A percentile compares a stretch with the other conserved stretches of the same genome.
phyloP scores from a whole-genome alignment of 352 stramenopile genomes.

The Globisporangium nodosum region DNA sequence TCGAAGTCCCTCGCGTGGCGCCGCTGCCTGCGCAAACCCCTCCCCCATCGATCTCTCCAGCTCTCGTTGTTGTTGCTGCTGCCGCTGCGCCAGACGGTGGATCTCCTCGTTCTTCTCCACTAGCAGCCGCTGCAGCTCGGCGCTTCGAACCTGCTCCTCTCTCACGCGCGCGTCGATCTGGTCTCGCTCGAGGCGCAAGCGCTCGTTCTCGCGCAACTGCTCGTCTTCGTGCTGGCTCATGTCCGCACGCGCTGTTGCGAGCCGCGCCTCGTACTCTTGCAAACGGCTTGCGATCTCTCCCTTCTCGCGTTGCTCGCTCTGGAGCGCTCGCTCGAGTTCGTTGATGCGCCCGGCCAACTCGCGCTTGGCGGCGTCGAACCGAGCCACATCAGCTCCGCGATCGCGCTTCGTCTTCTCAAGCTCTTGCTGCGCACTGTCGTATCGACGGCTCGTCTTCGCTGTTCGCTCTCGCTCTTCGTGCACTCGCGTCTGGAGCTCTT shows the following conservation, averaged over 20 bases:
- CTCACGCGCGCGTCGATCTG: conserved; percentile 32
- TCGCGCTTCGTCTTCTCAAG: conserved; percentile 5
- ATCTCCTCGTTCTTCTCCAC: conserved; percentile 74
- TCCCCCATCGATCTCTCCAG: background rate
- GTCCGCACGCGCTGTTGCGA: conserved; percentile 60
- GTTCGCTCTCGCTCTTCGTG: conserved; percentile 14
- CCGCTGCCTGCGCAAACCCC: background rate
- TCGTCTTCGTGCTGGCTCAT: conserved; percentile 69
- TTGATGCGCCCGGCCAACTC: conserved; percentile 26
- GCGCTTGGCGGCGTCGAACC: conserved; percentile 11
- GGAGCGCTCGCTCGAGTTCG: conserved; percentile 26
- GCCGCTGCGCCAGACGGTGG: conserved; percentile 27
- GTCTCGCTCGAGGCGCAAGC: conserved; percentile 28
- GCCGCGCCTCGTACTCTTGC: conserved; percentile 66
- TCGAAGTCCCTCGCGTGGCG: background rate
- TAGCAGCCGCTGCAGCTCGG: conserved; percentile 46
- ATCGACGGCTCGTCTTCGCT: conserved; percentile 9
- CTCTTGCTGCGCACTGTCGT: conserved; percentile 14
- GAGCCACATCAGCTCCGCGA: conserved; percentile 18
- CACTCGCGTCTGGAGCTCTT: conserved; percentile 27
- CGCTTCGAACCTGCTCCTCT: conserved; percentile 46
- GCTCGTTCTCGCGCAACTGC: conserved; percentile 46
- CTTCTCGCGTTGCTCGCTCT: conserved; percentile 41
- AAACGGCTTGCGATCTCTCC: conserved; percentile 62
- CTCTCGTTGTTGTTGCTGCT: conserved; percentile 18